phyloP scores from a whole-genome alignment of 768 basidiomycete species.

The Galerina marginata region DNA sequence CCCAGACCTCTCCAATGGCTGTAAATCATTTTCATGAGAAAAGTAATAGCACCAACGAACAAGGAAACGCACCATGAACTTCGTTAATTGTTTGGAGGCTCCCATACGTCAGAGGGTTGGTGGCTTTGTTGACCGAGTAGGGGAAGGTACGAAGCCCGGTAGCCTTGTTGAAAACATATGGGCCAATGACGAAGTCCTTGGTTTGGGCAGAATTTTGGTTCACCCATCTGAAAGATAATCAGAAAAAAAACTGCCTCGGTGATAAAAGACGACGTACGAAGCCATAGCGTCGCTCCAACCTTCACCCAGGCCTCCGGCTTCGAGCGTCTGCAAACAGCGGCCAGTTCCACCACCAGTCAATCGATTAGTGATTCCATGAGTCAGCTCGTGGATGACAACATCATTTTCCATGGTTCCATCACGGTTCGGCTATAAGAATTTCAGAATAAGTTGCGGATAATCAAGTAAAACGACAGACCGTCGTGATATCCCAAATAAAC shows the following conservation, averaged over 20 bases:
- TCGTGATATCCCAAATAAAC: slow-evolving; percentile 32
- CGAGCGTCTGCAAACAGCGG: slow-evolving; percentile 64
- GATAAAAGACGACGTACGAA: slow-evolving; percentile 31
- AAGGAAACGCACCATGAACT: slow-evolving; percentile 45
- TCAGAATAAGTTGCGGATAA: not conserved
- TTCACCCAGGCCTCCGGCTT: slow-evolving; percentile 73
- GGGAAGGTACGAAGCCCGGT: slow-evolving; percentile 59
- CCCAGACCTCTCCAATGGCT: slow-evolving; percentile 65
- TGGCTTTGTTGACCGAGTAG: slow-evolving; percentile 53
- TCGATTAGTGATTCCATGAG: slow-evolving; percentile 51
- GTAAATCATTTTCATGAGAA: not conserved
- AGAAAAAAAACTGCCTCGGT: not conserved
- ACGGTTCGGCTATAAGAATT: slow-evolving; percentile 23
- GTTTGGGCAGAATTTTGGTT: slow-evolving; percentile 43
- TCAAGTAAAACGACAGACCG: slow-evolving; percentile 10
- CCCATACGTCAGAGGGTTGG: slow-evolving; percentile 52
- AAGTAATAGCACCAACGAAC: not conserved
- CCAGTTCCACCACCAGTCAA: slow-evolving; percentile 63
- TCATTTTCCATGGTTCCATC: slow-evolving; percentile 62
- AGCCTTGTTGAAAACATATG: slow-evolving; percentile 52
- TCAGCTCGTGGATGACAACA: slow-evolving; percentile 55
- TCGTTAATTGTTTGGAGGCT: slow-evolving; percentile 43
- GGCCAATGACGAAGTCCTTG: slow-evolving; percentile 47
- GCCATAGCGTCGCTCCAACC: slow-evolving; percentile 68
- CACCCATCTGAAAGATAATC: slow-evolving; percentile 34